Percentiles rank a stretch among this genome's conserved stretches.
Conservation (phyloP, 805 yeast species). For the Barnettozyma californica region DNA sequence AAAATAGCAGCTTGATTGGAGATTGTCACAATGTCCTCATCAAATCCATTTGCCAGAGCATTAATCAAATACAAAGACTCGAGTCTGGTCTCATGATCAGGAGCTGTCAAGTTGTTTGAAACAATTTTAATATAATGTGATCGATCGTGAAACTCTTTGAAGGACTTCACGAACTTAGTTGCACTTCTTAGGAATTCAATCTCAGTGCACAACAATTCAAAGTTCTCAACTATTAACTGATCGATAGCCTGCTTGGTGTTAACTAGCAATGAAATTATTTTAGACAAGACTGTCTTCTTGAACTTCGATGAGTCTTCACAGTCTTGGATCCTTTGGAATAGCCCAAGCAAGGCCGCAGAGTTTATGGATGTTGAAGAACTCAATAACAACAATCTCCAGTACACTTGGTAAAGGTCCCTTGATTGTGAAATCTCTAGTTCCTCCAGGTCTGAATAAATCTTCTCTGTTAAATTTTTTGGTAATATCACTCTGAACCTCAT, state of each 20-base stretch:
- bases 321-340: constrained; percentile 2
- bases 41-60: constrained; percentile 25
- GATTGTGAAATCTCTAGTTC: constrained; percentile 3
- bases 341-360: constrained; percentile 8
- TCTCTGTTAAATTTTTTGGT: constrained; percentile 14
- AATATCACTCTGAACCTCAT: constrained; percentile 14
- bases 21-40: constrained; percentile 32
- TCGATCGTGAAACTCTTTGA: constrained; percentile 3
- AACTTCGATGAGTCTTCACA: constrained; percentile 9
- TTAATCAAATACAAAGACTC: constrained; percentile 44
- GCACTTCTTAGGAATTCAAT: constrained; percentile 19
- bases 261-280: constrained; percentile 14
- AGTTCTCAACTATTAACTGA: constrained; percentile 10
- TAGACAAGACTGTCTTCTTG: constrained; percentile 14
- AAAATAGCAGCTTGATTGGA: constrained; percentile 50
- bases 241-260: not conserved
- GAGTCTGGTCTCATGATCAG: constrained; percentile 47
- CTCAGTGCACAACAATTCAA: constrained; percentile 19
- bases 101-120: constrained; percentile 37
- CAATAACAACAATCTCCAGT: constrained; percentile 48
- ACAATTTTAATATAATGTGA: constrained; percentile 21
- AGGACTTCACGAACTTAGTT: constrained; percentile 7
- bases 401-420: constrained; percentile 32
- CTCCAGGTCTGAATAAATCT: constrained; percentile 9
- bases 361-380: constrained; percentile 28